A percentile compares a stretch with the other conserved stretches of the same genome.
Evolutionary conservation across 192 early-diverging fungal species (phyloP).

Genomic region (Mortierella antarctica): DNA sequence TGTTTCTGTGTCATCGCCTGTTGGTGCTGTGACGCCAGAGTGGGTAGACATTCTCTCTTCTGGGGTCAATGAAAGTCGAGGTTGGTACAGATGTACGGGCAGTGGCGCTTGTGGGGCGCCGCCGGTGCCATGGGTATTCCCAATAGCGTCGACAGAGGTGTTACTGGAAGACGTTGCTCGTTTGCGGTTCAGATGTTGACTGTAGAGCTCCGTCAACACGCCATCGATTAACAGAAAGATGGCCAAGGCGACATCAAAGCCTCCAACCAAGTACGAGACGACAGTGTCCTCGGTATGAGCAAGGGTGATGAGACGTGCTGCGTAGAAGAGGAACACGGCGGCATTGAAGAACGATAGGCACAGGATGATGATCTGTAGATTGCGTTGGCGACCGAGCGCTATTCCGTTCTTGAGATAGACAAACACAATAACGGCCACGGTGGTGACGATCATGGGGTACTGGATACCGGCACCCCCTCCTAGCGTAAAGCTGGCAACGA

Average conservation of each 20-base stretch:
- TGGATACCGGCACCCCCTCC: background rate
- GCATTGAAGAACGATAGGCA: too few species aligned
- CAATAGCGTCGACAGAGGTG: background rate
- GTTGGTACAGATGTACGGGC: constrained; percentile 25
- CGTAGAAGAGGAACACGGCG: background rate
- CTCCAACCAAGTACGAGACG: constrained; percentile 5
- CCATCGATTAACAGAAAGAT: background rate
- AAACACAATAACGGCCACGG: background rate
- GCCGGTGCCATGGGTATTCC: background rate
- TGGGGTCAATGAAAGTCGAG: background rate
- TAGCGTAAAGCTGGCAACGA: constrained; percentile 13
- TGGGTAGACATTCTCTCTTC: background rate
- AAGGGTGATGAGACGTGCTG: background rate
- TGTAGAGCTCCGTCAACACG: background rate
- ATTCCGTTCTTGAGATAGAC: too few species aligned
- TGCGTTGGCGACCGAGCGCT: too few species aligned
- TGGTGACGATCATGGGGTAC: constrained; percentile 14
- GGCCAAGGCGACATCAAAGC: background rate
- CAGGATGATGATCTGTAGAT: too few species aligned
- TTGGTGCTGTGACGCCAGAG: background rate
- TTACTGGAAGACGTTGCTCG: background rate
- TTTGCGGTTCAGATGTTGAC: background rate
- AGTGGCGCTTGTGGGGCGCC: background rate
- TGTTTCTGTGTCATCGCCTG: background rate
- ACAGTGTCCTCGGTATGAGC: background rate